Evolutionary conservation across 805 yeast species (phyloP), one percentile per base, ranked within the genome.

Genomic region (Candida methanosorbosa): DNA sequence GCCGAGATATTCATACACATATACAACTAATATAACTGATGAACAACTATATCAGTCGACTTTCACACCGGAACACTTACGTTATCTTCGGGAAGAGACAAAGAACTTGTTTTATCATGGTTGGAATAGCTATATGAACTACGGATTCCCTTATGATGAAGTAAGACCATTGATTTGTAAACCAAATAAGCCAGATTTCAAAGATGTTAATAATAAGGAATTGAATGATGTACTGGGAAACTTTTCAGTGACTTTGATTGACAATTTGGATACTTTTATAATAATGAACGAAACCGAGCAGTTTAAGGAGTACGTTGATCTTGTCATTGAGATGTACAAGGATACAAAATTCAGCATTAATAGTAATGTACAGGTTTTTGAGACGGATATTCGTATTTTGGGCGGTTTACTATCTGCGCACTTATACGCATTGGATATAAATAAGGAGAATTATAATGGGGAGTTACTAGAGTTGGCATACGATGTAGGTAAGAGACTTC

Each of bases 201-300:
- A 56, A 0, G 65, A 81, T 44, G 49, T 66, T 2, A 48, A 56
- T 6, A 78, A 86, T 46, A 63, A 72, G 2, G 72, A 71, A 17
- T 61, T 81, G 30, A 86, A 85, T 50, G 97, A 88, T 51, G 92
- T 81, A 0, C 54, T 86, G 61, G 97, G 97, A 0, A 86, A 86
- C 47, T 78, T 76, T 37, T 75, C 94, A 0, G 68, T 79, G 45
- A 85, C 95, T 0, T 57, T 87, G 31, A 61, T 88, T 19, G 97
- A 88, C 54, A 69, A 82, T 12, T 53, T 90, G 27, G 95, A 92
- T 40, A 78, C 90, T 12, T 70, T 83, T 39, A 78, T 88, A 5
- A 67, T 88, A 4, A 60, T 87, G 61, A 78, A 76, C 27, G 82
- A 83, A 43, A 65, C 68, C 49, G 68, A 64, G 13, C 66, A 65